Conservation (phyloP, 345 rosid genomes). For the Eucalyptus microcorys region DNA sequence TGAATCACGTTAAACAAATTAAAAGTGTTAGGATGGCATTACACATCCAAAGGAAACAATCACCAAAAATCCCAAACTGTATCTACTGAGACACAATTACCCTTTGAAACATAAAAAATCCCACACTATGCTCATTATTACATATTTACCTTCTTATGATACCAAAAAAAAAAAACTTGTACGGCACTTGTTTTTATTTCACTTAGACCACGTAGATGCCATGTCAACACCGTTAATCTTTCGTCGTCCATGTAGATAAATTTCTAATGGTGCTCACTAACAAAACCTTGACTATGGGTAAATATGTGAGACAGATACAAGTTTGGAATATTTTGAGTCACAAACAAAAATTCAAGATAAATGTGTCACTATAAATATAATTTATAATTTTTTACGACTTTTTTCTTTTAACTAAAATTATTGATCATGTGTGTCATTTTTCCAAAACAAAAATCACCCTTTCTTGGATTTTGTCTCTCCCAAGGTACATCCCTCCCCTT, state of each 20-base stretch:
- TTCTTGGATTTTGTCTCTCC: too few relatives aligned
- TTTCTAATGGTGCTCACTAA: neutral
- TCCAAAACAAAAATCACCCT: too few relatives aligned
- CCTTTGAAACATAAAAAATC: neutral
- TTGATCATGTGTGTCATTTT: too few relatives aligned
- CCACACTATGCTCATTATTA: neutral
- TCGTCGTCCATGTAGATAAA: neutral
- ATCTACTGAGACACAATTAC: too few relatives aligned
- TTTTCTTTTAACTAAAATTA: too few relatives aligned
- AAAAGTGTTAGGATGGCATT: neutral
- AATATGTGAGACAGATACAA: too few relatives aligned
- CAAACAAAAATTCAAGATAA: neutral
- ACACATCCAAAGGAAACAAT: too few relatives aligned
- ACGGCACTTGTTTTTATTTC: too few relatives aligned
- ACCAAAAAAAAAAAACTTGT: neutral
- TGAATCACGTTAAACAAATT: too few relatives aligned
- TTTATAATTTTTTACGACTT: too few relatives aligned
- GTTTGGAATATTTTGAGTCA: neutral
- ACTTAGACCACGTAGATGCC: accelerated
- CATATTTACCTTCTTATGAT: neutral
- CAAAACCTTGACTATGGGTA: neutral
- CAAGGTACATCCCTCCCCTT: too few relatives aligned
- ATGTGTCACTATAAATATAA: too few relatives aligned
- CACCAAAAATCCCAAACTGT: neutral
- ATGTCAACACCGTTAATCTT: accelerated